These are phyloP conservation scores for Dissophora globulifera DNA, from an alignment of 192 early-diverging fungal species.

Conservation along the genomic window DNA sequence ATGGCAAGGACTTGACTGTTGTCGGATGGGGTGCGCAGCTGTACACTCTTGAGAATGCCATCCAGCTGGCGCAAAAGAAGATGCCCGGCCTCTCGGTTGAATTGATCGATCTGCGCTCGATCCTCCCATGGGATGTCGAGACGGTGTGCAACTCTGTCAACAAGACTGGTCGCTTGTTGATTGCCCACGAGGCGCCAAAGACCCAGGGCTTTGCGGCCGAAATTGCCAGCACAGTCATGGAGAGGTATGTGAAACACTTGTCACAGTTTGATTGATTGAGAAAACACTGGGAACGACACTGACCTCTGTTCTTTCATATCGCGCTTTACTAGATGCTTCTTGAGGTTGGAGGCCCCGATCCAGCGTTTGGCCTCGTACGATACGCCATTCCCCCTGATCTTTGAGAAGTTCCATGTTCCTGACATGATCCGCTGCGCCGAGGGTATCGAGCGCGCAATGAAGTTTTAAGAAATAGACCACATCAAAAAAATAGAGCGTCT, in stretches of 20 bases:
- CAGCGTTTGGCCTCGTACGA: constrained; percentile 70
- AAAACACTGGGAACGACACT: no score
- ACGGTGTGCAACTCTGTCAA: constrained; percentile 90
- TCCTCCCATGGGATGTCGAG: constrained; percentile 93
- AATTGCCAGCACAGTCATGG: constrained; percentile 88
- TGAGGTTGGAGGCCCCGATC: constrained; percentile 90
- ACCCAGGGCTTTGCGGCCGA: constrained; percentile 93
- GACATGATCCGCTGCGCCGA: constrained; percentile 85
- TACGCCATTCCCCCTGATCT: constrained; percentile 92
- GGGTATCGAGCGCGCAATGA: constrained; percentile 84
- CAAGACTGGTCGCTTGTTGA: constrained; percentile 91
- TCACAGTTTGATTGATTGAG: no score
- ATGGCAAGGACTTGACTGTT: constrained; percentile 89
- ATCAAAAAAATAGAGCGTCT: no score
- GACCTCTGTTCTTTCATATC: background rate
- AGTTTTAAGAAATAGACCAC: no score
- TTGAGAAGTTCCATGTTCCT: constrained; percentile 95
- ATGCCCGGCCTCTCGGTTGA: constrained; percentile 89
- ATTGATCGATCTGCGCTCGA: constrained; percentile 91
- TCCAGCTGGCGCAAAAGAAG: constrained; percentile 84
- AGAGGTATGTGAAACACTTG: constrained; percentile 49
- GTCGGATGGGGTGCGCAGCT: constrained; percentile 94
- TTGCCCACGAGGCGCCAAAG: constrained; percentile 94
- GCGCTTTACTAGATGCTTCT: constrained; percentile 73
- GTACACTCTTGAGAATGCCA: constrained; percentile 92